Conservation (phyloP, 2,329 filamentous ascomycete species). For the Xylariaceae sp. region DNA sequence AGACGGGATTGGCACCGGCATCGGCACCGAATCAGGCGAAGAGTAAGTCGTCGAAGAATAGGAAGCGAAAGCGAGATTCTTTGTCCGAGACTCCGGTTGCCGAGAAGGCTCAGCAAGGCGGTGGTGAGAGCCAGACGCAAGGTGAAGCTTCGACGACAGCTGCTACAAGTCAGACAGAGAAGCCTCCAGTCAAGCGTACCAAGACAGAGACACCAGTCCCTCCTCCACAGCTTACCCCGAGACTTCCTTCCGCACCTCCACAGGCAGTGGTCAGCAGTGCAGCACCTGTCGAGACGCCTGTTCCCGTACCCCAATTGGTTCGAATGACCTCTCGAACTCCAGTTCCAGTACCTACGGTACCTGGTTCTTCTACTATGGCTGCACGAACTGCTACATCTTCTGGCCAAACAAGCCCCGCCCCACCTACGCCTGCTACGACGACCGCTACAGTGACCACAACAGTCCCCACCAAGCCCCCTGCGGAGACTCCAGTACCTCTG, state of each 20-base stretch:
- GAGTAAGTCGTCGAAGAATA: constrained; percentile 28
- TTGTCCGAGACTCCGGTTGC: constrained; percentile 29
- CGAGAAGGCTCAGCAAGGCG: constrained; percentile 30
- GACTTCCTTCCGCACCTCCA: constrained; percentile 31
- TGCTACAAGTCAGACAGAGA: constrained; percentile 22
- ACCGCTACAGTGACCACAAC: constrained; percentile 37
- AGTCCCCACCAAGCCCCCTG: constrained; percentile 33
- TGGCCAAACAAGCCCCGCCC: constrained; percentile 27
- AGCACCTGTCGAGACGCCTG: constrained; percentile 27
- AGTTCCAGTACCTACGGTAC: constrained; percentile 29
- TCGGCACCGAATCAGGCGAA: constrained; percentile 24
- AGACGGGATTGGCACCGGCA: constrained; percentile 17
- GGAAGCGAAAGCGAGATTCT: constrained; percentile 46
- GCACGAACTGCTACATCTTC: constrained; percentile 24
- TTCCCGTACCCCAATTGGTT: constrained; percentile 30
- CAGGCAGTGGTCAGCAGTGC: constrained; percentile 14
- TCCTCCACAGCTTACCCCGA: constrained; percentile 36
- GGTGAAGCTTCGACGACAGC: not conserved
- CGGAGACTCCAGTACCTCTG: constrained; percentile 41
- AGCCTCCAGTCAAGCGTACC: constrained; percentile 45
- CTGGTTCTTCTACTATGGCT: constrained; percentile 22
- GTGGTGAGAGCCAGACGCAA: constrained; percentile 16
- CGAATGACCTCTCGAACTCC: constrained; percentile 33
- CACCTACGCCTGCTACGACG: too few relatives aligned
- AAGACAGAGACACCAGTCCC: constrained; percentile 57